Conservation (phyloP, 2,329 filamentous ascomycete species). For the Gnomoniopsis smithogilvyi region DNA sequence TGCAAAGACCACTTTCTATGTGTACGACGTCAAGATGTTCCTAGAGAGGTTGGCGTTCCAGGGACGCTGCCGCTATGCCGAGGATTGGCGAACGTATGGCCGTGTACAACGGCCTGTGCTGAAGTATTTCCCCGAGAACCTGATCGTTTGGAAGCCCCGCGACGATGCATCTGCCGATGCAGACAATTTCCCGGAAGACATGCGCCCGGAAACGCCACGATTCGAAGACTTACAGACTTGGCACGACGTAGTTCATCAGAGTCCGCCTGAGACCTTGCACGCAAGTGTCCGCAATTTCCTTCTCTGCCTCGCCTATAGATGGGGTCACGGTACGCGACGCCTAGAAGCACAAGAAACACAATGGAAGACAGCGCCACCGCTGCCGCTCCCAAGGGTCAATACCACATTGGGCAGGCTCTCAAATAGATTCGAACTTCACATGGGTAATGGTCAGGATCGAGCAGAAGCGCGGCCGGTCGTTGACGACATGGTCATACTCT, state of each 20-base stretch:
- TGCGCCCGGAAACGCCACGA: background rate
- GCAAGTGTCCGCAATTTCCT: constrained; percentile 3
- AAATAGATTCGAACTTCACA: background rate
- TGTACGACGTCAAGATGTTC: constrained; percentile 28
- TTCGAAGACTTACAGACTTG: constrained; percentile 10
- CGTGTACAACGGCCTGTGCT: constrained; percentile 25
- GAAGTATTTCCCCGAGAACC: constrained; percentile 30
- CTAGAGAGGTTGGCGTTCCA: constrained; percentile 26
- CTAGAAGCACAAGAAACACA: background rate
- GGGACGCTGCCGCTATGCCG: constrained; percentile 24
- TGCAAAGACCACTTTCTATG: constrained; percentile 24
- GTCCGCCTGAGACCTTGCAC: background rate
- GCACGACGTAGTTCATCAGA: constrained; percentile 3
- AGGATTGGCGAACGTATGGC: constrained; percentile 23
- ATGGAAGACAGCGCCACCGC: background rate
- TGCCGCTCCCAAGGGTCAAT: background rate
- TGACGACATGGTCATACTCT: background rate
- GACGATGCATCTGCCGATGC: background rate
- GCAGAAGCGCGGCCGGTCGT: background rate
- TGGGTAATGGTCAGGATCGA: background rate
- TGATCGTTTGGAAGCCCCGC: constrained; percentile 23
- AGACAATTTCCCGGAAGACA: constrained; percentile 1
- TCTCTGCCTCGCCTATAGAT: constrained; percentile 13
- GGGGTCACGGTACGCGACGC: background rate
- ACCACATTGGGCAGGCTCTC: background rate